These are phyloP conservation scores for Passiflora organensis DNA, from an alignment of 345 rosid species.

Conservation along the genomic window DNA sequence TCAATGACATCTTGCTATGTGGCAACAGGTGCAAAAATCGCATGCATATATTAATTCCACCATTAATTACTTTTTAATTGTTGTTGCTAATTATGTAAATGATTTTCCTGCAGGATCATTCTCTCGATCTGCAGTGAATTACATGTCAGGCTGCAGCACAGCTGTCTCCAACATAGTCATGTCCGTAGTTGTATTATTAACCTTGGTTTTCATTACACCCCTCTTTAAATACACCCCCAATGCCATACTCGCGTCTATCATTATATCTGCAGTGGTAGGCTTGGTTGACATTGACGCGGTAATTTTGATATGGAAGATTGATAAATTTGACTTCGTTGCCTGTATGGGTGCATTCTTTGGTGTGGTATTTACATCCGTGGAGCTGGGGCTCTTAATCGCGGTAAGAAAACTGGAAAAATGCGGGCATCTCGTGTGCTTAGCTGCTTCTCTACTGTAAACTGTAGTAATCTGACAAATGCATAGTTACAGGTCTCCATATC, in stretches of 20 bases:
- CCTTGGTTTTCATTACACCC: conserved; percentile 75
- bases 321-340: conserved; percentile 80
- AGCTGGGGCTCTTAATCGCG: conserved; percentile 86
- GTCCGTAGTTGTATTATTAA: conserved; percentile 73
- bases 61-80: no score
- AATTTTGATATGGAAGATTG: conserved; percentile 70
- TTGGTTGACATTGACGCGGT: conserved; percentile 70
- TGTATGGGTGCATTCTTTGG: conserved; percentile 98
- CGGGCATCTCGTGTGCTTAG: not conserved
- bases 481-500: conserved; percentile 77
- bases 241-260: conserved; percentile 84
- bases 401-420: conserved; percentile 29
- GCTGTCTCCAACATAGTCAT: conserved; percentile 85
- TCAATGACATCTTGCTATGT: conserved; percentile 96
- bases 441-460: not conserved
- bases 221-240: conserved; percentile 91
- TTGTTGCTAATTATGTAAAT: not conserved
- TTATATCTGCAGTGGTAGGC: conserved; percentile 75
- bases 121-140: conserved; percentile 93
- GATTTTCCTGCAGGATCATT: conserved; percentile 67
- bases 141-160: conserved; percentile 89
- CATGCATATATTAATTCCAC: no score
- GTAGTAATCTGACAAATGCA: not conserved
- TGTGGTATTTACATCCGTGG: conserved; percentile 68
- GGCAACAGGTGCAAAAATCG: conserved; percentile 72